Conservation (phyloP, 257 asterid species). For the Fraxinus pennsylvanica region DNA sequence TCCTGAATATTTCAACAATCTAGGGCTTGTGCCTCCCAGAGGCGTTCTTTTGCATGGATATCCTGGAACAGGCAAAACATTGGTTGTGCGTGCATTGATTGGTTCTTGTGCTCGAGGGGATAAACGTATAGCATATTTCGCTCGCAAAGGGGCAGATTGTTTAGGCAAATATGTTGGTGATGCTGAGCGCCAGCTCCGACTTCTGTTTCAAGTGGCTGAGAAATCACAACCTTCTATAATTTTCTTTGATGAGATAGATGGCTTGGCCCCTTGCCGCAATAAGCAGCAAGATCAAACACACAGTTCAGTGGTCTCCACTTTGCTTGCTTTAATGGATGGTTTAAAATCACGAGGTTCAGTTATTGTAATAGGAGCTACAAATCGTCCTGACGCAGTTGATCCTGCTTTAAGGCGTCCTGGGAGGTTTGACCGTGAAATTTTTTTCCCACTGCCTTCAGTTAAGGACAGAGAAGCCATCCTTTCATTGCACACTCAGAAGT, state of each 20-base stretch:
- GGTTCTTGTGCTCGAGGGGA: slow-evolving; percentile 99
- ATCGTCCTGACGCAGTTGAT: slow-evolving; percentile 97
- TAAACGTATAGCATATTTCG: slow-evolving; percentile 91
- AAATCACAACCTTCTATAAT: slow-evolving; percentile 98
- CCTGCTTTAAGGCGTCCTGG: slow-evolving; percentile 99
- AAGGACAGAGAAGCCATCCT: slow-evolving; percentile 93
- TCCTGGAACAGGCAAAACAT: slow-evolving; percentile 99
- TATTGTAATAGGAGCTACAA: slow-evolving; percentile 96
- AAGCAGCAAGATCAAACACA: slow-evolving; percentile 97
- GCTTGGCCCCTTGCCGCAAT: slow-evolving; percentile 95
- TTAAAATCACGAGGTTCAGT: slow-evolving; percentile 96
- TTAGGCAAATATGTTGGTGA: slow-evolving; percentile 99
- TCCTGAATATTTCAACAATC: slow-evolving; percentile 81
- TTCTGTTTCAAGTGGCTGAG: slow-evolving; percentile 95
- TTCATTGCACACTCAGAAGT: slow-evolving; percentile 80
- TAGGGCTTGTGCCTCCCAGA: slow-evolving; percentile 94
- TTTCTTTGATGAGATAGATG: slow-evolving; percentile 98
- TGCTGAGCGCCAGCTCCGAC: slow-evolving; percentile 96
- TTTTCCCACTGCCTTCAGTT: slow-evolving; percentile 87
- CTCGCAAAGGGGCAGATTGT: slow-evolving; percentile 99
- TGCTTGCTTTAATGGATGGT: slow-evolving; percentile 99
- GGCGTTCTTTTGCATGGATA: slow-evolving; percentile 98
- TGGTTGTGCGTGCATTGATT: slow-evolving; percentile 95
- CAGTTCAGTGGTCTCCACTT: slow-evolving; percentile 96
- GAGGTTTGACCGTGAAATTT: slow-evolving; percentile 94